Conservation (phyloP, 2,329 filamentous ascomycete species). For the Xylaria sp. region DNA sequence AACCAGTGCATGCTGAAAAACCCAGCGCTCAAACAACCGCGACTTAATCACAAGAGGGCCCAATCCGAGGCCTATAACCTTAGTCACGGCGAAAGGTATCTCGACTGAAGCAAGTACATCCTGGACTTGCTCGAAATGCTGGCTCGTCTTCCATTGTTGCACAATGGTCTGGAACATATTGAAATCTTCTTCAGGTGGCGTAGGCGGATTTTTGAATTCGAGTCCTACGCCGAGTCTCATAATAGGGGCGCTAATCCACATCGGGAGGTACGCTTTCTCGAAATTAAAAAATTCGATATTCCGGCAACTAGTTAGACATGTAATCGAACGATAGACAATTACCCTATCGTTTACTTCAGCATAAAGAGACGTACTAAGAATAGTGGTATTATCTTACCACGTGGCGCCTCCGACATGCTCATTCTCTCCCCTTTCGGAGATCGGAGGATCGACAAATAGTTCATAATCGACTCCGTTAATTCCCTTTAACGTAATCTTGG, state of each 20-base stretch:
- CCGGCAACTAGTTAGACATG: constrained; percentile 29
- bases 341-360: constrained; percentile 30
- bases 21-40: constrained; percentile 23
- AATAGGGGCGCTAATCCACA: constrained; percentile 36
- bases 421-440: constrained; percentile 31
- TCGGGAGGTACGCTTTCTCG: constrained; percentile 38
- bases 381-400: constrained; percentile 37
- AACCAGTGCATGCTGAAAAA: constrained; percentile 39
- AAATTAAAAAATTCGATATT: constrained; percentile 24
- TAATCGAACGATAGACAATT: constrained; percentile 35
- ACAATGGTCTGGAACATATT: constrained; percentile 31
- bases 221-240: constrained; percentile 10
- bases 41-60: constrained; percentile 34
- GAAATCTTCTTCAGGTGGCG: constrained; percentile 31
- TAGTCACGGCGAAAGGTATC: constrained; percentile 35
- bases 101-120: constrained; percentile 33
- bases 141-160: constrained; percentile 37
- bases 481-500: constrained; percentile 31
- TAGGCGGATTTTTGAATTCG: constrained; percentile 28
- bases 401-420: constrained; percentile 30
- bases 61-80: constrained; percentile 39
- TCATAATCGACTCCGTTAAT: constrained; percentile 38
- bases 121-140: constrained; percentile 38
- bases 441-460: constrained; percentile 24
- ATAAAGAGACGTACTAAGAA: constrained; percentile 10